Base-by-base conservation (phyloP, 495 filamentous ascomycete genomes). In the Daldinia grandis region DNA sequence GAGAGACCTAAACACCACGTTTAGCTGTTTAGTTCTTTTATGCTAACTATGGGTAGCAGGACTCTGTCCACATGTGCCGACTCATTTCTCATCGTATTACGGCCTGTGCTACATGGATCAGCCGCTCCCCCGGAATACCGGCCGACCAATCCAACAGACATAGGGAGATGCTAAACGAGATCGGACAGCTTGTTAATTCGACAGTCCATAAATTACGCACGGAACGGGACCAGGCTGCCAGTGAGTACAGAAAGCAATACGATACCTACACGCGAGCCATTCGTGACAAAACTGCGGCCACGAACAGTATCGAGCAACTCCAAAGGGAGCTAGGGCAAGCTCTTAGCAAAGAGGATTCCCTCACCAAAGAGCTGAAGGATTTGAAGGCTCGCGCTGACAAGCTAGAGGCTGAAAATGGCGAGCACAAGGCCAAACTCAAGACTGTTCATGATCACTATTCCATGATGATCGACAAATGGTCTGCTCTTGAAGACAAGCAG, bases 41-140 rank as follows among this genome's bases (percentile, higher is more conserved):
- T 60, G 12, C 64, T 72, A 56, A 72, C 54, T 27, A 51, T 19
- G 15, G 21, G 15, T 35, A 0, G 9, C 6, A 68, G 63, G 53
- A 53, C 4, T 55, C 59, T 14, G 1, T 64, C 5, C 40, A 60
- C 6, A 24, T 58, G 15, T 49, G 30, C 17, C 53, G 69, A 17
- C 19, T 56, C 3, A 59, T 72, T 6, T 10, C 54, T 0, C 53
- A 38, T 12, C 40, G 64, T 1, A 59, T 68, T 25, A 1, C 28
- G 3, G 40, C 31, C 2, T 37, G 33, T 5, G 12, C 1, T 21
- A 49, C 44, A 5, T 66, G 14, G 9, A 50, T 66, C 12, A n/a
- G 15, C 9, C 30, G 37, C 9, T n/a, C 25, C 6, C 15, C 49
- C 0, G 24, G 31, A 0, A 19, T 57, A 4, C 28, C 38, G 0